Evolutionary conservation across 176 grass and related monocot species (phyloP).

Genomic region (Cenchrus fungigraminus): DNA sequence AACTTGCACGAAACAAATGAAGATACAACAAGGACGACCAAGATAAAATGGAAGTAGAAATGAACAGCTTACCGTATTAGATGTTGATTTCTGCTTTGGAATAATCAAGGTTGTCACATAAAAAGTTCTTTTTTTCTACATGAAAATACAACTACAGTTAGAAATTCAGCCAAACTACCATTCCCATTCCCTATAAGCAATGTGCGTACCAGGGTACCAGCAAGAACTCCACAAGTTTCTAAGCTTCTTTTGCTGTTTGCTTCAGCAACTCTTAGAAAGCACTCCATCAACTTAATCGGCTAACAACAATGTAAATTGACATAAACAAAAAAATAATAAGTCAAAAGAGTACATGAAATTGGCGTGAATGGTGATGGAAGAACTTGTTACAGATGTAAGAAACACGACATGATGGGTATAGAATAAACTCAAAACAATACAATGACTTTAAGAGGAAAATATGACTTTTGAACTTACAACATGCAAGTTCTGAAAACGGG

Average conservation of each 20-base stretch:
- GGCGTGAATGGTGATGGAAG: constrained; percentile 34
- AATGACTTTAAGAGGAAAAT: constrained; percentile 31
- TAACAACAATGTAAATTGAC: constrained; percentile 48
- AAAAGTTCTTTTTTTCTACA: constrained; percentile 98
- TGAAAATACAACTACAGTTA: constrained; percentile 47
- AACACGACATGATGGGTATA: constrained; percentile 11
- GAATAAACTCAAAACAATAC: constrained; percentile 11
- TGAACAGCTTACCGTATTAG: constrained; percentile 77
- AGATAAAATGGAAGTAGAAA: constrained; percentile 31
- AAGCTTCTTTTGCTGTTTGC: constrained; percentile 89
- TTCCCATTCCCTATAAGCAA: constrained; percentile 18
- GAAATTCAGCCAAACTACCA: constrained; percentile 32
- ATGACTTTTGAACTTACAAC: constrained; percentile 71
- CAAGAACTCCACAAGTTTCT: constrained; percentile 99
- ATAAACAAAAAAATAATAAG: constrained; percentile 17
- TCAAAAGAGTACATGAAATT: constrained; percentile 26
- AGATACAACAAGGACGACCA: constrained; percentile 1
- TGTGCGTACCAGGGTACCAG: constrained; percentile 84
- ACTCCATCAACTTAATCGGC: constrained; percentile 97
- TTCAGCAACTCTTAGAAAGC: constrained; percentile 94
- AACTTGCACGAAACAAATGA: constrained; percentile 3
- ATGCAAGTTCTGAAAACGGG: constrained; percentile 84
- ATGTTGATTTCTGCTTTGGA: constrained; percentile 96
- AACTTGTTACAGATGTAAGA: constrained; percentile 43
- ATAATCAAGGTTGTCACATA: constrained; percentile 92